These are phyloP conservation scores for Macrocybe gigantea DNA, from an alignment of 768 basidiomycete species.

Conservation along the genomic window DNA sequence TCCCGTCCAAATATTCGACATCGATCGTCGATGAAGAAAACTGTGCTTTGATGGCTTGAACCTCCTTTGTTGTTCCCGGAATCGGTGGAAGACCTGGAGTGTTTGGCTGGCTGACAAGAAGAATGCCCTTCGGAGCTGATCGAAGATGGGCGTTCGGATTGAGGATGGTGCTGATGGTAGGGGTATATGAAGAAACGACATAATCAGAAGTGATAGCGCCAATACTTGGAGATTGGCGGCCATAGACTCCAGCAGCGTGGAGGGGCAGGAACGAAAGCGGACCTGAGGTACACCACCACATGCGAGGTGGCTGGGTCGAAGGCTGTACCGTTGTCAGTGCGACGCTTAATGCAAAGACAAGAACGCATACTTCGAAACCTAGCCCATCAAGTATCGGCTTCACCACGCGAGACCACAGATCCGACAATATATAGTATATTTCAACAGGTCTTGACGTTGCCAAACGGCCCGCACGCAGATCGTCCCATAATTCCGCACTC, in stretches of 20 bases:
- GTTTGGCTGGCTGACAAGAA: constrained; percentile 9
- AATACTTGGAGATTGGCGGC: not conserved
- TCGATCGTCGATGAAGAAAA: not conserved
- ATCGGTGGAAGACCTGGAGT: constrained; percentile 7
- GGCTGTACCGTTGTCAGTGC: not conserved
- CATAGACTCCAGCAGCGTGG: constrained; percentile 15
- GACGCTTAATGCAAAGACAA: no score
- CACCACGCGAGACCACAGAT: constrained; percentile 15
- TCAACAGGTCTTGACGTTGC: not conserved
- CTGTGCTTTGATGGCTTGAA: constrained; percentile 4
- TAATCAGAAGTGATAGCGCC: constrained; percentile 8
- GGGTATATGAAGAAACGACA: constrained; percentile 17
- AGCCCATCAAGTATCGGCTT: constrained; percentile 16
- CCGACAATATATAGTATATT: constrained; percentile 4
- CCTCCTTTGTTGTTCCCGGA: constrained; percentile 9
- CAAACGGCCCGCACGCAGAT: not conserved
- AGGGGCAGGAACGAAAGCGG: constrained; percentile 16
- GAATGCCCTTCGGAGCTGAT: not conserved
- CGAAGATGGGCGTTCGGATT: not conserved
- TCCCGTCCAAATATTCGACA: constrained; percentile 2
- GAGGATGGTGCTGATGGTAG: constrained; percentile 12
- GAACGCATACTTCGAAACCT: not conserved
- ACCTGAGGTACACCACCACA: constrained; percentile 15
- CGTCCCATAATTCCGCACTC: not conserved
- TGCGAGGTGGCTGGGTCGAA: not conserved